These are phyloP conservation scores for Alternaria angustiovoidea DNA, from an alignment of 2,329 filamentous ascomycete genomes.

Conservation along the genomic window DNA sequence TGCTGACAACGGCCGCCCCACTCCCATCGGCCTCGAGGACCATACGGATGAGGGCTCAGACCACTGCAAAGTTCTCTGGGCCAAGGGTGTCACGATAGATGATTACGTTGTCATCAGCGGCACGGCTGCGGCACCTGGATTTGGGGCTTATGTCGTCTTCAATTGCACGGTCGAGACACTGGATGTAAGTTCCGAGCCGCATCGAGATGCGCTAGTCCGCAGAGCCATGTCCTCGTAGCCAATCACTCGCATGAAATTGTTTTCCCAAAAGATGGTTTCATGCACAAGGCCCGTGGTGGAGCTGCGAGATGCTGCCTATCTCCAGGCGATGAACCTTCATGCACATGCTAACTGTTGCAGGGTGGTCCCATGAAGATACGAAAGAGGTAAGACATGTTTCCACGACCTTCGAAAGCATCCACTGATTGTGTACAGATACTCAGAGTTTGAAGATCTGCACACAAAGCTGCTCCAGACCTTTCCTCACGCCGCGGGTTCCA, in stretches of 20 bases:
- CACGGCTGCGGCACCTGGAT: slow-evolving; percentile 56
- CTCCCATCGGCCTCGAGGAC: slow-evolving; percentile 68
- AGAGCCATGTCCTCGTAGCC: slow-evolving; percentile 21
- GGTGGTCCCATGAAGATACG: slow-evolving; percentile 66
- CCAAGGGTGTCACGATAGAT: slow-evolving; percentile 67
- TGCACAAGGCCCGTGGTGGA: slow-evolving; percentile 18
- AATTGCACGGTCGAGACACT: slow-evolving; percentile 88
- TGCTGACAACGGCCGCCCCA: slow-evolving; percentile 44
- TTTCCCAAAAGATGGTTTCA: slow-evolving; percentile 13
- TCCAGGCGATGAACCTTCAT: slow-evolving; percentile 5
- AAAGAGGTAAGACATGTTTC: slow-evolving; percentile 59
- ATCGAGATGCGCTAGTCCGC: slow-evolving; percentile 23
- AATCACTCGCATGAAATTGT: slow-evolving; percentile 17
- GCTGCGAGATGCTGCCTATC: slow-evolving; percentile 8
- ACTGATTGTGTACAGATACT: slow-evolving; percentile 69
- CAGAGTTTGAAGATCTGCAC: slow-evolving; percentile 88
- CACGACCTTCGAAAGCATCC: neutral
- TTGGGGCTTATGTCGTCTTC: slow-evolving; percentile 96
- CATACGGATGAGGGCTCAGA: slow-evolving; percentile 68
- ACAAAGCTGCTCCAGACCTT: slow-evolving; percentile 78
- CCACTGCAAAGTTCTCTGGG: slow-evolving; percentile 67
- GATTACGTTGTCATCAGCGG: slow-evolving; percentile 69
- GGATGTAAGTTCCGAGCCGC: slow-evolving; percentile 65
- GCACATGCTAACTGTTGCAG: slow-evolving; percentile 42
- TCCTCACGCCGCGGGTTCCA: slow-evolving; percentile 81